Evolutionary conservation across 176 grass and related monocot genomes (phyloP), one percentile per base, ranked within the genome.

Genomic region (Musa troglodytarum): DNA sequence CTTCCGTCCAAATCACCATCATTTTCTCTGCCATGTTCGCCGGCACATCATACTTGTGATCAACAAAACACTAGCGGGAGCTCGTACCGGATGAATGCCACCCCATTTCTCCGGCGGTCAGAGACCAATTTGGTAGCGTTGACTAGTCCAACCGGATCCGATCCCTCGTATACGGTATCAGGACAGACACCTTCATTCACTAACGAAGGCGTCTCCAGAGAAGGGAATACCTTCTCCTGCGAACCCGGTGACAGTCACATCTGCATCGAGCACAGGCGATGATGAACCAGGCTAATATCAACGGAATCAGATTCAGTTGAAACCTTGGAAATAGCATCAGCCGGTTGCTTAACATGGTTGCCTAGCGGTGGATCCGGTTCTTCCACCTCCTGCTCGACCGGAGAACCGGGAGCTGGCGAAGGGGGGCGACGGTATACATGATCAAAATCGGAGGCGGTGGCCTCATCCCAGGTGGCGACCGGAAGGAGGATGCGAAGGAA

Each of bases 371-470:
- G 78, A 87, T 78, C 76, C 72, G 71, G 57, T 24, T 74, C 72
- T 61, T 14, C 23, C 68, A 11, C 63, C 23, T 9, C 22, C 15
- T 50, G 50, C 72, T 58, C 24, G 52, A 58, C 6, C 1, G 22
- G 52, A n/a, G 73, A 63, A 49, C 23, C 15, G 16, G 72, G 63
- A 50, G 74, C 11, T 24, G 82, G 74, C 0, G 62, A 8, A 16
- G 84, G 65, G 49, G 71, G 24, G 71, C 52, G 3, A 9, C 3
- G 13, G 85, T 22, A 1, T 66, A 98, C 78, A 77, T 87, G 89
- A 72, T 88, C 90, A 52, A 98, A 98, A 73, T 93, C 86, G 22
- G 90, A 98, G 65, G 90, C 87, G 20, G 95, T 93, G 75, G 85
- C 78, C 8, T 90, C 84, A 77, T 98, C 95, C 86, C 89, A 98